Evolutionary conservation across 2,329 filamentous ascomycete genomes (phyloP).

Genomic region (Aspergillus sp.): DNA sequence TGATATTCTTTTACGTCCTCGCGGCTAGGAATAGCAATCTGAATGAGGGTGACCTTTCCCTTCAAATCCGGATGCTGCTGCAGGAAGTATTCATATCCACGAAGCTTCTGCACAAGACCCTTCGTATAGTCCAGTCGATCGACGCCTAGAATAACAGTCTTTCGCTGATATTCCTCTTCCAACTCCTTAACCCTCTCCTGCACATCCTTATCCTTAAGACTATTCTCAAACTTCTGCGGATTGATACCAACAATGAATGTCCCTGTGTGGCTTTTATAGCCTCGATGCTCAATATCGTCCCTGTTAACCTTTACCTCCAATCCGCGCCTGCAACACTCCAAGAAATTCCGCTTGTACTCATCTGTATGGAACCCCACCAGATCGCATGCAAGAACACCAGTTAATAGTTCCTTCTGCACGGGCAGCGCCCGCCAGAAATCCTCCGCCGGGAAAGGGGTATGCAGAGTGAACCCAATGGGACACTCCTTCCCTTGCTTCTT

Average conservation of each 20-base stretch:
- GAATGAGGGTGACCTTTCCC: constrained; percentile 87
- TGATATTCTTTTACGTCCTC: constrained; percentile 94
- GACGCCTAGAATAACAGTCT: constrained; percentile 89
- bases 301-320: constrained; percentile 65
- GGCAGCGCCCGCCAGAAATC: constrained; percentile 92
- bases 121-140: constrained; percentile 97
- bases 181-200: constrained; percentile 76
- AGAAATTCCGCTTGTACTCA: constrained; percentile 86
- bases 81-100: constrained; percentile 87
- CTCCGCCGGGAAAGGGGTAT: constrained; percentile 89
- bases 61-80: constrained; percentile 92
- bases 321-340: constrained; percentile 74
- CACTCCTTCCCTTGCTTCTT: constrained; percentile 58
- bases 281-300: constrained; percentile 72
- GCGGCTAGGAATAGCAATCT: constrained; percentile 82
- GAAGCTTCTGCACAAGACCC: constrained; percentile 89
- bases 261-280: constrained; percentile 80
- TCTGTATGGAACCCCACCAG: constrained; percentile 96
- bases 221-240: constrained; percentile 14
- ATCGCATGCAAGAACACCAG: constrained; percentile 82
- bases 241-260: constrained; percentile 79
- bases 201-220: constrained; percentile 70
- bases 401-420: constrained; percentile 77
- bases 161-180: constrained; percentile 78
- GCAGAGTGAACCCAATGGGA: constrained; percentile 92